These are phyloP conservation scores for Leucocoprinus gongylophorus DNA, from an alignment of 1,284 basidiomycete genomes.

Conservation along the genomic window DNA sequence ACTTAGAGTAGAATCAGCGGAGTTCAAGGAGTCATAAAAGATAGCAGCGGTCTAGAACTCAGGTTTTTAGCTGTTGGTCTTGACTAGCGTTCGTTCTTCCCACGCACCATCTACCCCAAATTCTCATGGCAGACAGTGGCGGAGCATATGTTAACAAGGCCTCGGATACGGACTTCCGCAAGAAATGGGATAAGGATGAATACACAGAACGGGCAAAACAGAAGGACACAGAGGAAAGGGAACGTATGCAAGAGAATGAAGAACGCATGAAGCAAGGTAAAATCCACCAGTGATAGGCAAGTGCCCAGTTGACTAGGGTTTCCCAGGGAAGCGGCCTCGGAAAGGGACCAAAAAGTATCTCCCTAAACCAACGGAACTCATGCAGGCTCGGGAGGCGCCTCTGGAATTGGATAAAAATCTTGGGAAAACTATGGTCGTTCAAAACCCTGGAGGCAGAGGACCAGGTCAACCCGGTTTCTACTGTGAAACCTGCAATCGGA, in stretches of 20 bases:
- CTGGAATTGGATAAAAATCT: slow-evolving; percentile 90
- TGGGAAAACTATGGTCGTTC: slow-evolving; percentile 87
- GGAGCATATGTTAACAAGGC: slow-evolving; percentile 59
- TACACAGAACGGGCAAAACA: slow-evolving; percentile 71
- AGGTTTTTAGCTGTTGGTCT: not conserved
- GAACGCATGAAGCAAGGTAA: slow-evolving; percentile 75
- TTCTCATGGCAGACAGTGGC: slow-evolving; percentile 50
- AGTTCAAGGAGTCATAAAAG: slow-evolving; percentile 5
- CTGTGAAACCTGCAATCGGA: slow-evolving; percentile 85
- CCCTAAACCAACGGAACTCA: slow-evolving; percentile 84
- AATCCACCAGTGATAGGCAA: slow-evolving; percentile 15
- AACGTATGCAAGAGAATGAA: slow-evolving; percentile 82
- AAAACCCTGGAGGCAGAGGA: slow-evolving; percentile 71
- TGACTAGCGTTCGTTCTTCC: not conserved
- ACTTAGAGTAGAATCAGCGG: not conserved
- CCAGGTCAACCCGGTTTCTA: slow-evolving; percentile 88
- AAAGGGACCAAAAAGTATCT: slow-evolving; percentile 60
- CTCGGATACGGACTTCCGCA: slow-evolving; percentile 68
- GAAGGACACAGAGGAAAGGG: slow-evolving; percentile 69
- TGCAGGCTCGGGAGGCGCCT: slow-evolving; percentile 76
- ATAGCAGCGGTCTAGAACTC: not conserved
- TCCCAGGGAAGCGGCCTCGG: slow-evolving; percentile 74
- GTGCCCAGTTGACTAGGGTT: not conserved
- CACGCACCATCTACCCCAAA: slow-evolving; percentile 6
- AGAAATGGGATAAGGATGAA: slow-evolving; percentile 85